Evolutionary conservation across 2,329 filamentous ascomycete genomes (phyloP).

Genomic region (Diaporthe vaccinii): DNA sequence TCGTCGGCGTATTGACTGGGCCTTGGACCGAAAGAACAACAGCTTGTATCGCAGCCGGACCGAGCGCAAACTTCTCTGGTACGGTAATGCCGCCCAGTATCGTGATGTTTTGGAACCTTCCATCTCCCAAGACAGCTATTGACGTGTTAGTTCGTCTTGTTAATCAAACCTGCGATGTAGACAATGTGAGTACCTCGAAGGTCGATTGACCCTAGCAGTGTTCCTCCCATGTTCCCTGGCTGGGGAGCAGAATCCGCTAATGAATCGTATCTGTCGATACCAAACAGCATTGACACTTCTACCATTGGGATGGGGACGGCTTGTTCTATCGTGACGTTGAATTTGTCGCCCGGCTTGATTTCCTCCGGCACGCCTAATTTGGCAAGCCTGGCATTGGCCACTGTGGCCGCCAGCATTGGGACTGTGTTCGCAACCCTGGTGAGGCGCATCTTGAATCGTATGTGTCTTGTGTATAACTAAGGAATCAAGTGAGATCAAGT

Average conservation of each 20-base stretch:
- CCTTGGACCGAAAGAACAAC: constrained; percentile 13
- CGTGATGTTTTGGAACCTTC: not conserved
- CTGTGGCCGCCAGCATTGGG: not conserved
- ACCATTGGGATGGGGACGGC: constrained; percentile 4
- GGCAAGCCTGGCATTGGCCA: constrained; percentile 9
- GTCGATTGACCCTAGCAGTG: constrained; percentile 1
- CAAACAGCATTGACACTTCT: constrained; percentile 6
- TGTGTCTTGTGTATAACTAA: not conserved
- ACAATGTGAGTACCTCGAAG: not conserved
- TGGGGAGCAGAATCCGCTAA: not conserved
- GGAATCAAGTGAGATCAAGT: not conserved
- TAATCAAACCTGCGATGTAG: not conserved
- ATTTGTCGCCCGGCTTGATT: not conserved
- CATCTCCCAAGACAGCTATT: constrained; percentile 4
- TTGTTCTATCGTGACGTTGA: constrained; percentile 8
- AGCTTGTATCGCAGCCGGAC: constrained; percentile 17
- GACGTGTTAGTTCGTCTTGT: not conserved
- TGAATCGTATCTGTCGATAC: constrained; percentile 12
- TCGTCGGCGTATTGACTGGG: constrained; percentile 4
- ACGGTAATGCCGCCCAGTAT: not conserved
- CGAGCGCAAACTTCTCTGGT: not conserved
- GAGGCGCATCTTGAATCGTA: not conserved
- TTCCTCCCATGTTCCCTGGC: constrained; percentile 12
- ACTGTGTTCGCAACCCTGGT: not conserved
- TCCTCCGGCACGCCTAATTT: constrained; percentile 7